A percentile compares a stretch with the other conserved stretches of the same genome.
Evolutionary conservation across 2,329 filamentous ascomycete genomes (phyloP).

Genomic region (Teratosphaeria pseudoeucalypti): DNA sequence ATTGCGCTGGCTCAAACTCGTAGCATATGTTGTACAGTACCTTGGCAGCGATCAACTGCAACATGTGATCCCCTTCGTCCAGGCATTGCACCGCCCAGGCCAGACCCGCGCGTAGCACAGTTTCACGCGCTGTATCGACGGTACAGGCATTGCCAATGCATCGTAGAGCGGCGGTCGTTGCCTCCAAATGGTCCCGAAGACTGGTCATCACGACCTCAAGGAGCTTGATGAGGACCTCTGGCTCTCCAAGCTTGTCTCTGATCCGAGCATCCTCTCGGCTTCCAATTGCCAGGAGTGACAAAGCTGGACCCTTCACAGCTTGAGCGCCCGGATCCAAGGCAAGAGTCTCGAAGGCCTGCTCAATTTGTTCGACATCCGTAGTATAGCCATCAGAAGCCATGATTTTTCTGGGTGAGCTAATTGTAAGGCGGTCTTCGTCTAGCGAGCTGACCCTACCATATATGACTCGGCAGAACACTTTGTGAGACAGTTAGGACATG

Average conservation of each 20-base stretch:
- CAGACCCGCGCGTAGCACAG: slow-evolving; percentile 3
- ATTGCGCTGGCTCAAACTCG: slow-evolving; percentile 21
- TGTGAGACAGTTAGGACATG: neutral
- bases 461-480: neutral
- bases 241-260: slow-evolving; percentile 8
- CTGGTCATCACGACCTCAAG: slow-evolving; percentile 4
- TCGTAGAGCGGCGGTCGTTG: slow-evolving; percentile 12
- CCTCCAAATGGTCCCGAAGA: slow-evolving; percentile 1
- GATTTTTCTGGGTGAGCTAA: neutral
- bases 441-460: neutral
- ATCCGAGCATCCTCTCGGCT: slow-evolving; percentile 10
- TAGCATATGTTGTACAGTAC: slow-evolving; percentile 37
- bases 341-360: neutral
- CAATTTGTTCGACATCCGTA: neutral
- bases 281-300: slow-evolving; percentile 10
- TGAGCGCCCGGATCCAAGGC: neutral
- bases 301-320: neutral
- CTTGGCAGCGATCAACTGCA: slow-evolving; percentile 21
- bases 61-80: slow-evolving; percentile 1
- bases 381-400: neutral
- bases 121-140: slow-evolving; percentile 9
- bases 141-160: slow-evolving; percentile 25
- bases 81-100: slow-evolving; percentile 11
- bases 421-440: neutral
- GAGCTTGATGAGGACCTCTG: slow-evolving; percentile 6